Percentiles rank a stretch among this genome's conserved stretches.
Evolutionary conservation across 108 stramenopile genomes (phyloP).

Genomic region (Aureococcus anophagefferens): DNA sequence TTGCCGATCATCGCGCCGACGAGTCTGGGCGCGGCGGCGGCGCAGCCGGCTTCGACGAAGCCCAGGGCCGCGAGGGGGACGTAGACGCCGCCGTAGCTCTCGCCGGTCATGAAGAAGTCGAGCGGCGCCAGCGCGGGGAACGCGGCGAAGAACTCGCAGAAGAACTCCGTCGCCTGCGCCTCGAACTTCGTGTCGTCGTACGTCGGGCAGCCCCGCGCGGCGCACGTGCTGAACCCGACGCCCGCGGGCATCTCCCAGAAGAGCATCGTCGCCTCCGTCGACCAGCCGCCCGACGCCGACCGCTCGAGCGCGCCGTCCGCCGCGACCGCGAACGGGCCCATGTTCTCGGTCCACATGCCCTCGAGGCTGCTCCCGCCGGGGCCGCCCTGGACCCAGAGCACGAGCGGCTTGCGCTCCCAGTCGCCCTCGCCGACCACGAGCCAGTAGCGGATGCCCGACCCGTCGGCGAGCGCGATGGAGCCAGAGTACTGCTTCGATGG

Average conservation of each 20-base stretch:
- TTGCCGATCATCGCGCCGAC: no score
- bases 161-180: slow-evolving; percentile 7
- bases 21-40: no score
- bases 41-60: no score
- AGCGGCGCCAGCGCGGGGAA: slow-evolving; percentile 8
- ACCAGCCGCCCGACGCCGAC: no score
- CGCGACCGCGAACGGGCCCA: slow-evolving; percentile 14
- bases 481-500: no score
- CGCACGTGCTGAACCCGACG: slow-evolving; percentile 11
- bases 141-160: slow-evolving; percentile 14
- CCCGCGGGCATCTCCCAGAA: slow-evolving; percentile 26
- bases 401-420: no score
- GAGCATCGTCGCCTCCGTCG: neutral
- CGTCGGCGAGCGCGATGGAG: no score
- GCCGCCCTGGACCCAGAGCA: slow-evolving; percentile 27
- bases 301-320: neutral
- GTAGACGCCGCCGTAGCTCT: slow-evolving; percentile 19
- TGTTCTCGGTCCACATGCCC: slow-evolving; percentile 19
- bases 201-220: no score
- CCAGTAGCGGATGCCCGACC: no score
- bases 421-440: no score
- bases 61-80: no score
- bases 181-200: no score
- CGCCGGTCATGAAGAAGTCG: slow-evolving; percentile 24
- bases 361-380: slow-evolving; percentile 18